A percentile compares a stretch with the other conserved stretches of the same genome.
Evolutionary conservation across 169 alveolate genomes (phyloP).

Genomic region (Perkinsus olseni): DNA sequence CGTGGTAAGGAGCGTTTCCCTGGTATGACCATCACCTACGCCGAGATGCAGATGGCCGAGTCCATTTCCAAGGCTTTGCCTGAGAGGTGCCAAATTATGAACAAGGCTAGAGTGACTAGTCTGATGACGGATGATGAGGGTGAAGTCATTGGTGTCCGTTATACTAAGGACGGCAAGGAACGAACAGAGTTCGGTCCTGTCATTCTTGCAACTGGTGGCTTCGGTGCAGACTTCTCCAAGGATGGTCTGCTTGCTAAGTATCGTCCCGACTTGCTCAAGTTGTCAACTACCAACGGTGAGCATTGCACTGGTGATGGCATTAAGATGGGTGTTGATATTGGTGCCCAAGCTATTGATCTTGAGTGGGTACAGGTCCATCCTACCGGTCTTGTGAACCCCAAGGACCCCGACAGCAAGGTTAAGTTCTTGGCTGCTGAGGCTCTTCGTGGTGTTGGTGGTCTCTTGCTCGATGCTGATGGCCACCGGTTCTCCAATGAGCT

Average conservation of each 20-base stretch:
- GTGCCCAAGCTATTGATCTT: conserved; percentile 36
- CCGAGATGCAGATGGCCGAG: conserved; percentile 20
- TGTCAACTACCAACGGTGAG: conserved; percentile 29
- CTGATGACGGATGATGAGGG: not conserved
- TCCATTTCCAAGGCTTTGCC: not conserved
- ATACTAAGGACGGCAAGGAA: no score
- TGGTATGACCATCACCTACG: not conserved
- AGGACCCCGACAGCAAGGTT: conserved; percentile 22
- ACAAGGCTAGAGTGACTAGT: no score
- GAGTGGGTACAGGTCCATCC: conserved; percentile 38
- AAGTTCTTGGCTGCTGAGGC: conserved; percentile 45
- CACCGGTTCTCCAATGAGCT: conserved; percentile 54
- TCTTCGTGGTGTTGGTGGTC: conserved; percentile 50
- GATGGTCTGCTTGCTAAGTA: no score
- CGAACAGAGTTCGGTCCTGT: no score
- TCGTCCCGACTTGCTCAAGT: no score
- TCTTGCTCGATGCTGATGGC: conserved; percentile 44
- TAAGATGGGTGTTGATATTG: conserved; percentile 39
- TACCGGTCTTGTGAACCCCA: conserved; percentile 35
- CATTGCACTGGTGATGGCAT: conserved; percentile 40
- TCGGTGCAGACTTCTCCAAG: conserved; percentile 31
- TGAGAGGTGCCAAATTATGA: not conserved
- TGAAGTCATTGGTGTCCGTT: no score
- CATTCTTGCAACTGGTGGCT: conserved; percentile 41
- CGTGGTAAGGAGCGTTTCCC: not conserved